Evolutionary conservation across 2,329 filamentous ascomycete genomes (phyloP), one percentile per base, ranked within the genome.

Genomic region (Phyllosticta paracitricarpa): DNA sequence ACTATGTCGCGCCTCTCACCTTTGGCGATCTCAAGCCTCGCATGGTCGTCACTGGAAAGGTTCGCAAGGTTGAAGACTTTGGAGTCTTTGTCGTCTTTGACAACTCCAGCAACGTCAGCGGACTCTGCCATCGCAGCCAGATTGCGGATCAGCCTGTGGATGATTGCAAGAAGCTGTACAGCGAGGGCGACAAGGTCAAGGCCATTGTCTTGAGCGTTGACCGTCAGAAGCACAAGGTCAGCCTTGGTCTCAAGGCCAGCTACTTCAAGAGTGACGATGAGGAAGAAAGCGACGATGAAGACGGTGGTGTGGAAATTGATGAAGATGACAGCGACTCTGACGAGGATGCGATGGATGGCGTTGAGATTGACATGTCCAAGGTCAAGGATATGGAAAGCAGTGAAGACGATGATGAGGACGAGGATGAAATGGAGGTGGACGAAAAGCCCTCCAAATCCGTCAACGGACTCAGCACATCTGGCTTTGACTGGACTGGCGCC

Each of bases 31-130:
- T 97, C 61, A 84, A 88, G 70, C 78, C 83, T 64, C 92, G 91
- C 6, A 89, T 96, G 73, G 78, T 91, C 33, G 82, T 99, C 35
- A 96, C 89, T 12, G 94, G 92, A 56, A 96, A 90, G 71, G 85
- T 99, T 61, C 87, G 92, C 68, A 96, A 95, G 75, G 91, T 97
- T 2, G 90, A 96, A 70, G 89, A 96, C 33, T 99, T 92, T 72
- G 94, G 94, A 65, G 93, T 93, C 4, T 99, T 99, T 73, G 89
- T 99, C 67, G 84, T 95, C 53, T 79, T 99, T 22, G 91, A 97
- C 72, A 86, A 88, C 63, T 95, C 92, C 4, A 81, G 84, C 61
- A 96, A 96, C 67, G 85, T 99, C 64, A 96, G 93, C 67, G 94
- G 94, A 64, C 82, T 99, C 9, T 97, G 93, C 73, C 94, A 99